Percentiles rank a stretch among this genome's conserved stretches.
phyloP scores from a whole-genome alignment of 805 yeast species.

The Crinitomyces ghanaensis region DNA sequence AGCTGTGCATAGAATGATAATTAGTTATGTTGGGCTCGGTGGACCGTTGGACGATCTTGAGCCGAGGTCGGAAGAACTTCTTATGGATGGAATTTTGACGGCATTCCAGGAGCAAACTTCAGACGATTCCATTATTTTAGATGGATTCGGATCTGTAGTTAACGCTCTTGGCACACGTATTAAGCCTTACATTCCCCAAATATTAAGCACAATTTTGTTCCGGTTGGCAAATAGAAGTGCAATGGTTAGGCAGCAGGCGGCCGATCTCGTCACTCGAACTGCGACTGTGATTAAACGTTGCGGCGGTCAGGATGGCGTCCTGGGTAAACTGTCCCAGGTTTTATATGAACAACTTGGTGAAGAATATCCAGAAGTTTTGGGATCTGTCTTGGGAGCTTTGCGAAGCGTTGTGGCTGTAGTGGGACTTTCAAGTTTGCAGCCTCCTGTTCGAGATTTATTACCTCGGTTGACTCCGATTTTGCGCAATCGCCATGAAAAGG shows the following conservation, averaged over 20 bases:
- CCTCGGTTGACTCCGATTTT: conserved; percentile 88
- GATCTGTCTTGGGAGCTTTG: conserved; percentile 69
- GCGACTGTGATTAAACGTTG: conserved; percentile 59
- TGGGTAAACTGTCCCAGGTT: conserved; percentile 60
- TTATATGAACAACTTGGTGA: conserved; percentile 90
- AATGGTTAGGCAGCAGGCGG: conserved; percentile 70
- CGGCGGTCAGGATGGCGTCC: conserved; percentile 46
- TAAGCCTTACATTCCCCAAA: conserved; percentile 60
- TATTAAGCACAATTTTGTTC: conserved; percentile 60
- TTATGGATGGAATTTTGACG: conserved; percentile 64
- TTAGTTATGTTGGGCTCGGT: conserved; percentile 12
- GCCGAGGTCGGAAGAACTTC: conserved; percentile 46
- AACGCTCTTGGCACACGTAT: conserved; percentile 51
- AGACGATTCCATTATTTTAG: conserved; percentile 44
- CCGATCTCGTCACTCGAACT: conserved; percentile 57
- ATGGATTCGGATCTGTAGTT: conserved; percentile 54
- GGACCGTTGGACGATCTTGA: conserved; percentile 44
- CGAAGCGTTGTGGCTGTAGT: conserved; percentile 48
- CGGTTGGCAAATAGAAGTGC: conserved; percentile 62
- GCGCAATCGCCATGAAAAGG: conserved; percentile 80
- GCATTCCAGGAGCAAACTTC: conserved; percentile 71
- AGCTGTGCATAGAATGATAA: conserved; percentile 47
- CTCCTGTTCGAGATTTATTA: conserved; percentile 69
- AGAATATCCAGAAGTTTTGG: conserved; percentile 86
- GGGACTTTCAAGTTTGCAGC: conserved; percentile 53